Conservation (phyloP, 2,329 filamentous ascomycete species). For the Colletotrichum tropicale region DNA sequence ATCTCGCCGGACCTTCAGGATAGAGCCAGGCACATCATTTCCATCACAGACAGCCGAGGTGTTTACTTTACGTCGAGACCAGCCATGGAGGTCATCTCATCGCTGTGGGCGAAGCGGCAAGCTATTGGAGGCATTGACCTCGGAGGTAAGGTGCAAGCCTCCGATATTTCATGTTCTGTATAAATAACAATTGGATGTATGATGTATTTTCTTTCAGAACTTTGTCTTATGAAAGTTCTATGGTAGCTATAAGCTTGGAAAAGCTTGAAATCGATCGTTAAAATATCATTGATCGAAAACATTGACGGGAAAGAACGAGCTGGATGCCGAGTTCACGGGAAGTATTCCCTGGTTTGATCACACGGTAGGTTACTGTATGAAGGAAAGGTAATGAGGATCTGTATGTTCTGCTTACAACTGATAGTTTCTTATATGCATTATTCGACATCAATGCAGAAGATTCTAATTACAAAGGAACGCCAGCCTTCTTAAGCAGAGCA, state of each 20-base stretch:
- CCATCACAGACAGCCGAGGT: neutral
- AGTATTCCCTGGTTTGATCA: neutral
- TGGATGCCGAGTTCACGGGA: neutral
- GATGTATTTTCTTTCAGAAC: neutral
- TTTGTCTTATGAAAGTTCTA: neutral
- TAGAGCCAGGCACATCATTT: neutral
- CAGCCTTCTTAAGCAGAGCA: slow-evolving; percentile 39
- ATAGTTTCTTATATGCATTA: neutral
- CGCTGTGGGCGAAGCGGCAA: neutral
- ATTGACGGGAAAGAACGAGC: neutral
- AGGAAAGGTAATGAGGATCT: neutral
- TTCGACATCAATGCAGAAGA: neutral
- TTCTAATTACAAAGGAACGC: slow-evolving; percentile 24
- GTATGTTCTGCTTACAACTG: neutral
- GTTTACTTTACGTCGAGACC: neutral
- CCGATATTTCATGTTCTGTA: neutral
- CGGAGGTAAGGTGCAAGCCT: neutral
- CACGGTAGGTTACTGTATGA: neutral
- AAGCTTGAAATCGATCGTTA: neutral
- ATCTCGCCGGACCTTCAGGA: slow-evolving; percentile 37
- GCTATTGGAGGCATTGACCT: slow-evolving; percentile 4
- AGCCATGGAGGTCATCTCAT: neutral
- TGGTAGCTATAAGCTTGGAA: neutral
- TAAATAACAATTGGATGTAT: neutral
- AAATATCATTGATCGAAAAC: neutral